These are phyloP conservation scores for Haematococcus sp. DNA, from an alignment of 139 green algal genomes.

Conservation along the genomic window DNA sequence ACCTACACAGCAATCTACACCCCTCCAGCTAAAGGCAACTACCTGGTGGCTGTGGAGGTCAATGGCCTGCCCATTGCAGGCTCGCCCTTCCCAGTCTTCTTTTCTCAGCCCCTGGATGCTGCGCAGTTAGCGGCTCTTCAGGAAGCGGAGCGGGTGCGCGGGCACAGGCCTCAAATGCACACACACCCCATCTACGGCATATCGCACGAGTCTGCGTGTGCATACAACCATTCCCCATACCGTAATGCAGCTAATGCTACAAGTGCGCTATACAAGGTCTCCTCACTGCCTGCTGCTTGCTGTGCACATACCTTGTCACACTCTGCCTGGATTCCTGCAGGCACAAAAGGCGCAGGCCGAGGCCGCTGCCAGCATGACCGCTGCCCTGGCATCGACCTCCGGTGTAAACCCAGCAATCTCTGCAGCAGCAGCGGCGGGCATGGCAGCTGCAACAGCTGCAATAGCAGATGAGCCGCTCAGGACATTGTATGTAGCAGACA, in stretches of 20 bases:
- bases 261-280: no score
- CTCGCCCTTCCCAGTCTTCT: conserved; percentile 89
- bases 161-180: not conserved
- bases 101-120: conserved; percentile 56
- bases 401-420: not conserved
- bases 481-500: conserved; percentile 28
- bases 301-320: no score
- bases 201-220: not conserved
- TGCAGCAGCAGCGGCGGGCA: not conserved
- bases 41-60: conserved; percentile 68
- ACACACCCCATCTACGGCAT: not conserved
- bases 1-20: conserved; percentile 82
- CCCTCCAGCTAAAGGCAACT: conserved; percentile 70
- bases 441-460: not conserved
- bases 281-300: no score
- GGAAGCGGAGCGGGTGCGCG: not conserved
- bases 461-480: conserved; percentile 19
- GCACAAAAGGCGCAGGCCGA: no score
- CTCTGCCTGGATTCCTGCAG: no score
- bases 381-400: not conserved
- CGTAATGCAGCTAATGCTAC: not conserved
- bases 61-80: conserved; percentile 75
- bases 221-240: no score
- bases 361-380: not conserved
- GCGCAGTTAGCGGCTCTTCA: not conserved